phyloP scores from a whole-genome alignment of 345 rosid species.

The Syzygium jambos region DNA sequence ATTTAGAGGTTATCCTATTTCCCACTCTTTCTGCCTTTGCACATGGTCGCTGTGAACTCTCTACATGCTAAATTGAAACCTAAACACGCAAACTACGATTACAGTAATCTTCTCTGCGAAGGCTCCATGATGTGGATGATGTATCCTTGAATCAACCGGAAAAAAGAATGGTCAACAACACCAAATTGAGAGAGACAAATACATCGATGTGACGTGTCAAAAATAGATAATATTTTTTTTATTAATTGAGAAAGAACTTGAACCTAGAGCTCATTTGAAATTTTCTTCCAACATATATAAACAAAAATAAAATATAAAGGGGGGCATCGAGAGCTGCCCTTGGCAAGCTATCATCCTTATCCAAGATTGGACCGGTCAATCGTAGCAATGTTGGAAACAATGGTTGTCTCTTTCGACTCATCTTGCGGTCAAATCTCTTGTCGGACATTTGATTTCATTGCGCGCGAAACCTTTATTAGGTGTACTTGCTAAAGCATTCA shows the following conservation, averaged over 20 bases:
- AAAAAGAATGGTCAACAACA: neutral
- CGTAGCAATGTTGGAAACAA: neutral
- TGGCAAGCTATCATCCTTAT: neutral
- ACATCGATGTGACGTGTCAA: neutral
- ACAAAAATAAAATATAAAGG: neutral
- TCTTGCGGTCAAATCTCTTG: neutral
- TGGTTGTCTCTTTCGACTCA: neutral
- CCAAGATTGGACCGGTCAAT: neutral
- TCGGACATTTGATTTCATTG: neutral
- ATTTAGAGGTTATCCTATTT: neutral
- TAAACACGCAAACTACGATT: neutral
- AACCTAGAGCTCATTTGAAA: neutral
- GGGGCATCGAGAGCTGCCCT: neutral
- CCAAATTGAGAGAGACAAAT: neutral
- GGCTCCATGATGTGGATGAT: neutral
- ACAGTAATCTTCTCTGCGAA: neutral
- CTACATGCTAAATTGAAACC: neutral
- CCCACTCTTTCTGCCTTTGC: neutral
- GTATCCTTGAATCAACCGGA: neutral
- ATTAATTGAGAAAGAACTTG: neutral
- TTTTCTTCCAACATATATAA: neutral
- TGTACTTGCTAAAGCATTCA: neutral
- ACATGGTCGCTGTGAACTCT: neutral
- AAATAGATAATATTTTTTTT: neutral
- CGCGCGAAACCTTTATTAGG: neutral